Evolutionary conservation across 495 filamentous ascomycete species (phyloP).

Genomic region (Ramalina intermedia): DNA sequence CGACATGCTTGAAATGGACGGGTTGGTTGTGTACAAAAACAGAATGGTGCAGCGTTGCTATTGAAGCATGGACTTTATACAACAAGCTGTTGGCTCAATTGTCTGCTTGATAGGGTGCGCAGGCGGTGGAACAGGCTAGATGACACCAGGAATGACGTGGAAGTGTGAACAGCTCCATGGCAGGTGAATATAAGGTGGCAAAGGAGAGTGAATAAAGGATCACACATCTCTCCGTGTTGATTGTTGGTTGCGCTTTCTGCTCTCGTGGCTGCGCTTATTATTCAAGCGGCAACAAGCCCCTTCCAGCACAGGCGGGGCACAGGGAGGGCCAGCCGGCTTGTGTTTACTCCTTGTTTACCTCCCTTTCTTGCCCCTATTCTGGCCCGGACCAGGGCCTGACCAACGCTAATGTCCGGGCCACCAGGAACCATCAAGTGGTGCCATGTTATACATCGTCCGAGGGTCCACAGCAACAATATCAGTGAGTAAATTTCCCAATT

Average conservation of each 20-base stretch:
- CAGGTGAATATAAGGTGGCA: no score
- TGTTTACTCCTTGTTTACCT: constrained; percentile 6
- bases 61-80: background rate
- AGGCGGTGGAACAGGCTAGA: background rate
- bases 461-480: no score
- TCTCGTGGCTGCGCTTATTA: constrained; percentile 5
- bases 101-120: background rate
- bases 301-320: background rate
- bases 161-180: background rate
- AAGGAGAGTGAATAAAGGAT: no score
- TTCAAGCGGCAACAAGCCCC: constrained; percentile 5
- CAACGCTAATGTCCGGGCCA: no score
- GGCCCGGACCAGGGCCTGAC: no score
- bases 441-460: no score
- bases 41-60: background rate
- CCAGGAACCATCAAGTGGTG: no score
- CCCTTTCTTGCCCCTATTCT: background rate
- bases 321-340: background rate
- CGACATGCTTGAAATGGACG: constrained; percentile 19
- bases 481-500: no score
- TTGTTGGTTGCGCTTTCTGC: no score
- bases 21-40: background rate
- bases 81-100: background rate
- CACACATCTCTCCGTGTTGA: no score
- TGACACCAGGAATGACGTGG: background rate